Base-by-base conservation (phyloP, 768 basidiomycete genomes). In the Kwoniella europaea region DNA sequence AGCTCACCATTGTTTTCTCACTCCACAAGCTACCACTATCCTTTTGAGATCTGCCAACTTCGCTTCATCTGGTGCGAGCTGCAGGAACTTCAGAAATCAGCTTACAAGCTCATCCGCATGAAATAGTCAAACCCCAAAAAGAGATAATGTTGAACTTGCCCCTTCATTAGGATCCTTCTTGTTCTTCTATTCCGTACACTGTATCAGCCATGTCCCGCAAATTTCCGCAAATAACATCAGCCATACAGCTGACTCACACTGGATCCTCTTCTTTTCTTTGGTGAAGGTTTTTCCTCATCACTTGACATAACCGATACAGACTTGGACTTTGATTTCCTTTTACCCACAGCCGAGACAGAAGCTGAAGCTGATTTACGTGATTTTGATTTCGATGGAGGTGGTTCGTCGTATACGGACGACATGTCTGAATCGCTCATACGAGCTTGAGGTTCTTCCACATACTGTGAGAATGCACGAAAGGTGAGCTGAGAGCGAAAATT, bases 1-100 rank as follows among this genome's bases (percentile, higher is more conserved):
- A 13, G 18, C 77, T 50, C 16, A 81, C 81, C 81, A 82, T 55
- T 78, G 75, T 63, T 82, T 82, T 42, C 79, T 35, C 2, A 79
- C 73, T 20, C 81, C 81, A 66, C 81, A 82, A 3, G 79, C 81
- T 16, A 70, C 63, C 1, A 82, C 78, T 4, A 81, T 75, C 44
- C 73, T 60, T 58, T 82, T 82, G 20, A 82, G 68, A 66, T 81
- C 78, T 10, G 74, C 77, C 5, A 81, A 67, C 54, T 63, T 75
- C 2, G 74, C 73, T 62, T 80, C 79, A 22, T 78, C 79, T 9
- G 67, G 73, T 16, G 75, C 67, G 6, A 80, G 71, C 79, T 78
- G 62, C 10, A 43, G 24, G 7, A 13, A 15, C 5, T 1, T 13
- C 15, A 58, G 24, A 58, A 35, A 6, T 58, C 35, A 52, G 50